Conservation (phyloP, 2,329 filamentous ascomycete genomes). For the Hypocrella siamensis region DNA sequence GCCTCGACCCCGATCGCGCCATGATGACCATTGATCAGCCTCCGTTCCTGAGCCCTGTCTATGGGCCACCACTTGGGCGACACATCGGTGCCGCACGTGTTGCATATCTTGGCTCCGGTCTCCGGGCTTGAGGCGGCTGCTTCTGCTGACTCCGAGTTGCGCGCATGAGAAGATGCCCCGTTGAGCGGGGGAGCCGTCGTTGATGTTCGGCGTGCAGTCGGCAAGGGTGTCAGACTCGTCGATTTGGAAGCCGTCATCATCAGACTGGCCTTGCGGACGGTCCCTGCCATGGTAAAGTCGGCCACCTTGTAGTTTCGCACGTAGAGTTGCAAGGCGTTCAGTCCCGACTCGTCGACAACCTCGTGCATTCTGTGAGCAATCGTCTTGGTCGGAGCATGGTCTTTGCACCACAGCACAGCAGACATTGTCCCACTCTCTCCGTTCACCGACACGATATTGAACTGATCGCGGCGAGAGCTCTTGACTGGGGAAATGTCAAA, state of each 20-base stretch:
- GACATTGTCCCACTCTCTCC: conserved; percentile 69
- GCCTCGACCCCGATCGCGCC: conserved; percentile 38
- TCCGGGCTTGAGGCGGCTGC: conserved; percentile 14
- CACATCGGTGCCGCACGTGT: conserved; percentile 51
- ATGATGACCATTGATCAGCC: conserved; percentile 34
- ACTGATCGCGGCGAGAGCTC: conserved; percentile 67
- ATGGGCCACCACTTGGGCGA: conserved; percentile 61
- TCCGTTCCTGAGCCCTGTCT: conserved; percentile 33
- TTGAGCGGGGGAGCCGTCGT: conserved; percentile 10
- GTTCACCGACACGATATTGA: conserved; percentile 65
- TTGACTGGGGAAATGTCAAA: conserved; percentile 89
- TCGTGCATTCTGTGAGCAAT: conserved; percentile 69
- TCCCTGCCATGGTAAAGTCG: conserved; percentile 77
- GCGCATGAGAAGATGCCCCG: conserved; percentile 7
- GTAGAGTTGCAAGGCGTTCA: conserved; percentile 73
- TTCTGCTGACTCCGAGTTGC: conserved; percentile 12
- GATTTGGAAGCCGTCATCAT: conserved; percentile 48
- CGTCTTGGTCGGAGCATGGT: conserved; percentile 60
- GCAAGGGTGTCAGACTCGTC: conserved; percentile 16
- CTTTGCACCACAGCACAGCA: conserved; percentile 83
- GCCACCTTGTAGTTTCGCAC: conserved; percentile 88
- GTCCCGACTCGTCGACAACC: conserved; percentile 49
- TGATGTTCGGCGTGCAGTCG: conserved; percentile 22
- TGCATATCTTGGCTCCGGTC: conserved; percentile 38
- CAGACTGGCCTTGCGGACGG: conserved; percentile 79